Evolutionary conservation across 768 basidiomycete genomes (phyloP).

Genomic region (Hericium coralloides): DNA sequence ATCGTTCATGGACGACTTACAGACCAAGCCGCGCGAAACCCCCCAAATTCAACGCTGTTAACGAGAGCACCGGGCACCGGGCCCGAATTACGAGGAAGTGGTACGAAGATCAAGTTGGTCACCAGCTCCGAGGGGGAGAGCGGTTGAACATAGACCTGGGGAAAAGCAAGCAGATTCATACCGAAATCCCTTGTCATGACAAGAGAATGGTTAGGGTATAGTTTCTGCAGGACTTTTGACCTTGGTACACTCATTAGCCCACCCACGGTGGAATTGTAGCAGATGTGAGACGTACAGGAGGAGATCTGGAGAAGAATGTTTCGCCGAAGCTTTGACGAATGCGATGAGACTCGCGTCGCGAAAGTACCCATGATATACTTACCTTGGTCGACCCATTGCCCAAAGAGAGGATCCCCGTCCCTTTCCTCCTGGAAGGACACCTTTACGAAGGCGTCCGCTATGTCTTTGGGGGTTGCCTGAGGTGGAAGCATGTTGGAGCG

Average conservation of each 20-base stretch:
- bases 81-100: slow-evolving; percentile 32
- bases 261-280: too few species aligned
- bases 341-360: too few species aligned
- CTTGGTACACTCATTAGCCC: not conserved
- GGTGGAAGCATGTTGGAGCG: not conserved
- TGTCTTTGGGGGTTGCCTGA: slow-evolving; percentile 6
- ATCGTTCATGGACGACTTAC: slow-evolving; percentile 26
- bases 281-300: slow-evolving; percentile 7
- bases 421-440: slow-evolving; percentile 31
- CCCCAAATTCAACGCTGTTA: slow-evolving; percentile 43
- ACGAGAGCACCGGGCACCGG: slow-evolving; percentile 42
- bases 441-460: slow-evolving; percentile 36
- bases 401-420: slow-evolving; percentile 32
- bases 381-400: slow-evolving; percentile 47
- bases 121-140: slow-evolving; percentile 42
- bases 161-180: slow-evolving; percentile 42
- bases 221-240: slow-evolving; percentile 36
- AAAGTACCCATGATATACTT: not conserved
- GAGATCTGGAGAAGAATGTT: slow-evolving; percentile 35
- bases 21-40: slow-evolving; percentile 50
- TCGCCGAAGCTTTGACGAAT: slow-evolving; percentile 37
- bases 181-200: slow-evolving; percentile 40
- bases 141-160: slow-evolving; percentile 36
- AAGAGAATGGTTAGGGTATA: slow-evolving; percentile 57
- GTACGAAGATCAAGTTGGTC: slow-evolving; percentile 38